Conservation (phyloP, 257 asterid genomes). For the Fraxinus americana region DNA sequence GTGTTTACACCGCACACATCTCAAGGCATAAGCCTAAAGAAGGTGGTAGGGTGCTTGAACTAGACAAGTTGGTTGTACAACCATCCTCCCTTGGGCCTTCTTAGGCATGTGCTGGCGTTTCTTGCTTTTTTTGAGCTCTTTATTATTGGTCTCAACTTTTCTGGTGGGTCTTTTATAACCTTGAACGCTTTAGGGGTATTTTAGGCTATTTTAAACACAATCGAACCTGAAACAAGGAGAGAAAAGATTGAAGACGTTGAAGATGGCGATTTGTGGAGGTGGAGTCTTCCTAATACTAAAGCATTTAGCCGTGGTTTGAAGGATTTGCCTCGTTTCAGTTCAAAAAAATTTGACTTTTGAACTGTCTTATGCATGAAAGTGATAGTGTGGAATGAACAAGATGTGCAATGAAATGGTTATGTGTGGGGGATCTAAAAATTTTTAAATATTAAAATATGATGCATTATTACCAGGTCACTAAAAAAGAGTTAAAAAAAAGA, state of each 20-base stretch:
- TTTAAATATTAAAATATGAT: background rate
- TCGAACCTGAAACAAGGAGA: background rate
- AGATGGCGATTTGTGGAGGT: constrained; percentile 91
- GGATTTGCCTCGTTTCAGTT: constrained; percentile 39
- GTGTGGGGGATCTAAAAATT: background rate
- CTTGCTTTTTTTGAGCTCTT: background rate
- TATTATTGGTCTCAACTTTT: background rate
- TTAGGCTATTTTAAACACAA: background rate
- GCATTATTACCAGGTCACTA: background rate
- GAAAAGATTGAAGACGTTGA: constrained; percentile 62
- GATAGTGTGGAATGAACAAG: background rate
- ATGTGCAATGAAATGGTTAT: background rate
- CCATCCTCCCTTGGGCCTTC: no score
- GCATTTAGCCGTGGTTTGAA: constrained; percentile 89
- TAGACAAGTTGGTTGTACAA: no score
- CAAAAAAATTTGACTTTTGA: background rate
- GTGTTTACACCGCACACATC: no score
- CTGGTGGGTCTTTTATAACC: background rate
- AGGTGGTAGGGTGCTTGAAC: no score
- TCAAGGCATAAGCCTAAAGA: no score
- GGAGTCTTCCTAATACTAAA: constrained; percentile 77
- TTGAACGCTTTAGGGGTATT: no score
- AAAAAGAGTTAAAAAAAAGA: no score
- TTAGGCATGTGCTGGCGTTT: background rate
- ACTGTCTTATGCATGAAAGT: constrained; percentile 7